Conservation (phyloP, 495 filamentous ascomycete species). For the Penicillium herquei region DNA sequence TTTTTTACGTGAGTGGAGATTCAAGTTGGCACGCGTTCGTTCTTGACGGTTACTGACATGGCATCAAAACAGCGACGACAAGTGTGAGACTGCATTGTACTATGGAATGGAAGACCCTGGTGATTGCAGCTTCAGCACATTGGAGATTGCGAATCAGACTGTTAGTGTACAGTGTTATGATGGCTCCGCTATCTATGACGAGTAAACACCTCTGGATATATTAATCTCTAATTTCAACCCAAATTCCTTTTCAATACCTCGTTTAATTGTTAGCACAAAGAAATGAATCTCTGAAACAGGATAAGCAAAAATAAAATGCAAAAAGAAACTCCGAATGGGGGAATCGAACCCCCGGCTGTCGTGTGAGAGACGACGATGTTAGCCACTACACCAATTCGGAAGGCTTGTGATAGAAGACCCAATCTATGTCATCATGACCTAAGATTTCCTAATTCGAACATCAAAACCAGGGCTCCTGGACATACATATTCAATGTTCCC, state of each 20-base stretch:
- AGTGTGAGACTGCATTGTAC: neutral
- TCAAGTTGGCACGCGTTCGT: neutral
- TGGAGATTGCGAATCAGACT: neutral
- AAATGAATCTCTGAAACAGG: too few relatives aligned
- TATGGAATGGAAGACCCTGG: neutral
- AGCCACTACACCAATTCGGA: slow-evolving; percentile 46
- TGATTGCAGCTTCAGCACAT: neutral
- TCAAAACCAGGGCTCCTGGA: too few relatives aligned
- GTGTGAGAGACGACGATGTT: slow-evolving; percentile 46
- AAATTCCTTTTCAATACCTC: neutral
- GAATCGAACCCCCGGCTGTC: slow-evolving; percentile 43
- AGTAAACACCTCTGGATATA: neutral
- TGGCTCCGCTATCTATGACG: neutral
- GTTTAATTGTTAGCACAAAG: neutral
- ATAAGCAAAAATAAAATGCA: neutral
- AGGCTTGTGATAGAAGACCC: too few relatives aligned
- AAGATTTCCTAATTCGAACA: too few relatives aligned
- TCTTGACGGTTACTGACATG: neutral
- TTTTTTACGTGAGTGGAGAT: neutral
- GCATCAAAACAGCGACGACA: neutral
- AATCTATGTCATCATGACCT: neutral
- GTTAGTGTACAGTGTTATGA: neutral
- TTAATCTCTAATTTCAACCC: neutral
- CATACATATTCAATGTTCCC: too few relatives aligned
- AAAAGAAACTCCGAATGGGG: slow-evolving; percentile 35